Evolutionary conservation across 2,329 filamentous ascomycete species (phyloP).

Genomic region (Diplodia seriata): DNA sequence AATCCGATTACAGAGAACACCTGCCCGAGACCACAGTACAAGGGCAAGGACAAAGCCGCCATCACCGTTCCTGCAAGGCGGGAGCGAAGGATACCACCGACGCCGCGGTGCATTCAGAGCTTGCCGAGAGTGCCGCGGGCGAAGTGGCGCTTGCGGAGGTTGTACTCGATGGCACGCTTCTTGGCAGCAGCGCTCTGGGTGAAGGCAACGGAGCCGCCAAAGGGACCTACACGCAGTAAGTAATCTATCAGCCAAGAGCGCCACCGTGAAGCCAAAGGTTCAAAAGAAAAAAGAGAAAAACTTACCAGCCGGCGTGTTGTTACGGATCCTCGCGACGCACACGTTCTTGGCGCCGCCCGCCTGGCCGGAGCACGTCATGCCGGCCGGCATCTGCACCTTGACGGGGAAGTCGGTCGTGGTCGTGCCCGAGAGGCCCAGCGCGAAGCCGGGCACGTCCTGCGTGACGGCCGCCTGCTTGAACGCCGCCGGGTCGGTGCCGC

Average conservation of each 20-base stretch:
- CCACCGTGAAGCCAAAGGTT: too few species aligned
- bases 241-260: background rate
- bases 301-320: constrained; percentile 59
- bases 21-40: background rate
- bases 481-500: constrained; percentile 65
- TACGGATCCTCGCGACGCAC: constrained; percentile 70
- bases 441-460: constrained; percentile 66
- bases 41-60: constrained; percentile 33
- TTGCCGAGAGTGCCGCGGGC: constrained; percentile 46
- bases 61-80: constrained; percentile 21
- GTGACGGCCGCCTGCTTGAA: constrained; percentile 67
- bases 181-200: constrained; percentile 64
- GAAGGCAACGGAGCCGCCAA: constrained; percentile 71
- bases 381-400: constrained; percentile 69
- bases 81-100: background rate
- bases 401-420: constrained; percentile 70
- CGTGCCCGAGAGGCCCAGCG: constrained; percentile 65
- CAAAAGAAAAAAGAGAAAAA: background rate
- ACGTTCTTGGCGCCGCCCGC: constrained; percentile 67
- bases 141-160: constrained; percentile 49
- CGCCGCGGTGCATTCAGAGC: constrained; percentile 35
- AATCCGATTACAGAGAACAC: constrained; percentile 28
- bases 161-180: constrained; percentile 68
- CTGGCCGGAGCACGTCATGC: constrained; percentile 69
- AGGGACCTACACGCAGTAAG: constrained; percentile 57